These are phyloP conservation scores for Diplodia intermedia DNA, from an alignment of 2,329 filamentous ascomycete genomes.

Conservation along the genomic window DNA sequence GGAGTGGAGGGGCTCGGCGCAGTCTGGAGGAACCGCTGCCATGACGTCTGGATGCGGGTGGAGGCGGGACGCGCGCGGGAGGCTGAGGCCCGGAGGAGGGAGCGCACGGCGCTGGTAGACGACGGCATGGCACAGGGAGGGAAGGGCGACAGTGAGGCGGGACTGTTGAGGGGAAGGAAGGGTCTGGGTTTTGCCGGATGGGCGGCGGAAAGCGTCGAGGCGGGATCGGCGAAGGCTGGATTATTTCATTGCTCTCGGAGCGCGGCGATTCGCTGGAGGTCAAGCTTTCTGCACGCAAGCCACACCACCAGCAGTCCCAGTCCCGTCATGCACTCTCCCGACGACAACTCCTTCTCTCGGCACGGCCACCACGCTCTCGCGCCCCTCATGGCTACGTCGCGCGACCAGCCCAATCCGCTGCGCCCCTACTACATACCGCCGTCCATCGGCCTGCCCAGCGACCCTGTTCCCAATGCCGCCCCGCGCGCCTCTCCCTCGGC, in stretches of 20 bases:
- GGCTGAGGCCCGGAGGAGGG: constrained; percentile 6
- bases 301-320: constrained; percentile 16
- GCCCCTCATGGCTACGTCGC: constrained; percentile 51
- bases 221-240: constrained; percentile 23
- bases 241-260: constrained; percentile 30
- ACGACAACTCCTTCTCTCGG: constrained; percentile 7
- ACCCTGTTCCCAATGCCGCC: constrained; percentile 45
- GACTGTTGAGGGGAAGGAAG: constrained; percentile 29
- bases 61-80: constrained; percentile 14
- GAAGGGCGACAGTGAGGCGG: neutral
- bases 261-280: constrained; percentile 30
- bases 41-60: constrained; percentile 20
- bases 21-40: constrained; percentile 20
- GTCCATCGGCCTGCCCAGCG: constrained; percentile 66
- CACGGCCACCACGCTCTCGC: constrained; percentile 16
- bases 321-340: constrained; percentile 21
- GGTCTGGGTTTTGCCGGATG: neutral
- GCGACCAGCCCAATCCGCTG: constrained; percentile 65
- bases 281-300: constrained; percentile 29
- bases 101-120: constrained; percentile 18
- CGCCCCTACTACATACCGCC: constrained; percentile 76
- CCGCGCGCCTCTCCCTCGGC: constrained; percentile 43
- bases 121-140: constrained; percentile 17
- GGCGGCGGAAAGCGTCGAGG: constrained; percentile 16
- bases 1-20: constrained; percentile 15